A percentile compares a stretch with the other conserved stretches of the same genome.
phyloP scores from a whole-genome alignment of 495 filamentous ascomycete species.

The Neurospora sp. region DNA sequence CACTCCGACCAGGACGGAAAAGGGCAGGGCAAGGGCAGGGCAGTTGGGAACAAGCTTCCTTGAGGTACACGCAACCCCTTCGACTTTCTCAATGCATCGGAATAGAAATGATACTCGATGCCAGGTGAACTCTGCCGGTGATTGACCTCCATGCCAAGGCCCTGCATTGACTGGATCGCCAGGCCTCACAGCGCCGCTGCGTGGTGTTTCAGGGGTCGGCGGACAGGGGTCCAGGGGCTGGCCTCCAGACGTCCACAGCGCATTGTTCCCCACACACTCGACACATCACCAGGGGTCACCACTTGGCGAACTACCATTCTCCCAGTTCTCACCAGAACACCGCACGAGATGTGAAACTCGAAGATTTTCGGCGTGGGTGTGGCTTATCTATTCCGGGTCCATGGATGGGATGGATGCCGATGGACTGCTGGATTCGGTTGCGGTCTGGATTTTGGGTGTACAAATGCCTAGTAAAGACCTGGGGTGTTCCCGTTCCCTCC shows the following conservation, averaged over 20 bases:
- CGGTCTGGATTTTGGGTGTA: neutral
- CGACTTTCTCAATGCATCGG: neutral
- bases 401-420: neutral
- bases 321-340: neutral
- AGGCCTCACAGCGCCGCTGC: neutral
- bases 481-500: neutral
- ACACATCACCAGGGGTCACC: neutral
- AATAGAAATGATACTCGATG: no score
- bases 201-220: neutral
- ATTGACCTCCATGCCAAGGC: neutral
- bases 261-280: neutral
- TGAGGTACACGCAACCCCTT: neutral
- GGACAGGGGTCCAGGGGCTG: neutral
- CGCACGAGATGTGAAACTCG: neutral
- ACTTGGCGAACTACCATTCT: neutral
- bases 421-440: neutral
- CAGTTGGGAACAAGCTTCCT: neutral
- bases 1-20: neutral
- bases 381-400: neutral
- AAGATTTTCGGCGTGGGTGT: neutral
- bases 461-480: neutral
- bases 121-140: neutral
- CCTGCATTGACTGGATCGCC: neutral
- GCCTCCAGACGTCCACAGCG: neutral
- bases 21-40: neutral